Evolutionary conservation across 2,329 filamentous ascomycete genomes (phyloP).

Genomic region (Microsporum ferrugineum): DNA sequence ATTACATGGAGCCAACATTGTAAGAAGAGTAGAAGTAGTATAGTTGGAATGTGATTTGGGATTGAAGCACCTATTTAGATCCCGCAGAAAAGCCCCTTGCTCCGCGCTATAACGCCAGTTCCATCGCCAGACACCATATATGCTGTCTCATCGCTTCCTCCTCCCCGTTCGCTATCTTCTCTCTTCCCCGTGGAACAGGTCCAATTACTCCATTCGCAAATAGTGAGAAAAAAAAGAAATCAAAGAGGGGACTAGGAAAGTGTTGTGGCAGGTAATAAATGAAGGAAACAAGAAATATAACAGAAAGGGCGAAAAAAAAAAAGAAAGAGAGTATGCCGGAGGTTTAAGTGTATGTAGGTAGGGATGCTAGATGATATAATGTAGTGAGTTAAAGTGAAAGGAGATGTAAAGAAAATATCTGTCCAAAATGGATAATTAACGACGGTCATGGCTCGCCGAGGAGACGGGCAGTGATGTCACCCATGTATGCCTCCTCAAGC

Average conservation of each 20-base stretch:
- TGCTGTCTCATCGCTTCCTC: background rate
- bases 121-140: slow-evolving; percentile 22
- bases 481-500: slow-evolving; percentile 81
- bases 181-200: slow-evolving; percentile 6
- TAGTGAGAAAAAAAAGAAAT: background rate
- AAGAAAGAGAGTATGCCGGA: background rate
- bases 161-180: slow-evolving; percentile 17
- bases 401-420: background rate
- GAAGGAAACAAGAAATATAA: background rate
- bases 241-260: background rate
- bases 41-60: background rate
- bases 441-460: slow-evolving; percentile 57
- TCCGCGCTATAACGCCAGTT: slow-evolving; percentile 10
- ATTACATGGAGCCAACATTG: background rate
- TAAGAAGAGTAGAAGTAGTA: background rate
- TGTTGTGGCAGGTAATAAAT: slow-evolving; percentile 7
- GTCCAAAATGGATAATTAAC: slow-evolving; percentile 5
- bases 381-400: background rate
- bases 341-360: background rate
- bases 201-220: slow-evolving; percentile 1
- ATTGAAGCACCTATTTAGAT: slow-evolving; percentile 1
- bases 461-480: slow-evolving; percentile 74
- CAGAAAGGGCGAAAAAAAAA: background rate
- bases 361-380: background rate
- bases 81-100: background rate